Evolutionary conservation across 179 eudicot genomes (phyloP).

Genomic region (Camellia oleifera): DNA sequence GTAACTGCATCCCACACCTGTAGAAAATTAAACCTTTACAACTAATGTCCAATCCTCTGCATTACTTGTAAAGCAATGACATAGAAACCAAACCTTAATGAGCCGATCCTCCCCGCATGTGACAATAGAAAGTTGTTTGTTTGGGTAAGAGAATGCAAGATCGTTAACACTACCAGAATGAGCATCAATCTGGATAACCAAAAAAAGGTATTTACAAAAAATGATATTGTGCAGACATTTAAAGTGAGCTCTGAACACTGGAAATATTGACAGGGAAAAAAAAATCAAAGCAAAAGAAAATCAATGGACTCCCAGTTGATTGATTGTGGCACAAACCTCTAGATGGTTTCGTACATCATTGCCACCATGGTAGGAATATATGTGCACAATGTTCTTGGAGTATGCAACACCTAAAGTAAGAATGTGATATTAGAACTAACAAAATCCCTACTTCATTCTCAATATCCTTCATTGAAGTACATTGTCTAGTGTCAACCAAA

Average conservation of each 20-base stretch:
- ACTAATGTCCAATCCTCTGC: not conserved
- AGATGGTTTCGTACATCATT: slow-evolving; percentile 67
- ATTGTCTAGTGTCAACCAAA: not conserved
- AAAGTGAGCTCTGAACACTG: not conserved
- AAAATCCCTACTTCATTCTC: not conserved
- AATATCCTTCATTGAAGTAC: not conserved
- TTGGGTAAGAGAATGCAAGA: slow-evolving; percentile 74
- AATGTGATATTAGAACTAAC: not conserved
- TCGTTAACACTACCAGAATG: slow-evolving; percentile 89
- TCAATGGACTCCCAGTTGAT: not conserved
- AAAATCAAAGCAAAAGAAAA: not conserved
- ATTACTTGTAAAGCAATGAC: not conserved
- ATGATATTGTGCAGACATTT: not conserved
- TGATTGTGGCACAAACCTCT: slow-evolving; percentile 52
- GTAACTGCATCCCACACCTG: slow-evolving; percentile 91
- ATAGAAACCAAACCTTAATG: slow-evolving; percentile 59
- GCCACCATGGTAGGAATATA: slow-evolving; percentile 63
- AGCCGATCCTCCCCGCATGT: slow-evolving; percentile 90
- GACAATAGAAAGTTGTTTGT: slow-evolving; percentile 63
- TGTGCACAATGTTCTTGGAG: slow-evolving; percentile 81
- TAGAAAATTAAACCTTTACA: slow-evolving; percentile 10
- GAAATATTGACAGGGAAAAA: not conserved
- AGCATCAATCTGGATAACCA: slow-evolving; percentile 70
- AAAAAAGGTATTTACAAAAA: not conserved
- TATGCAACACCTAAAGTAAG: slow-evolving; percentile 71